A percentile compares a stretch with the other conserved stretches of the same genome.
Evolutionary conservation across 1,284 basidiomycete species (phyloP).

Genomic region (Spongispora temasekensis): DNA sequence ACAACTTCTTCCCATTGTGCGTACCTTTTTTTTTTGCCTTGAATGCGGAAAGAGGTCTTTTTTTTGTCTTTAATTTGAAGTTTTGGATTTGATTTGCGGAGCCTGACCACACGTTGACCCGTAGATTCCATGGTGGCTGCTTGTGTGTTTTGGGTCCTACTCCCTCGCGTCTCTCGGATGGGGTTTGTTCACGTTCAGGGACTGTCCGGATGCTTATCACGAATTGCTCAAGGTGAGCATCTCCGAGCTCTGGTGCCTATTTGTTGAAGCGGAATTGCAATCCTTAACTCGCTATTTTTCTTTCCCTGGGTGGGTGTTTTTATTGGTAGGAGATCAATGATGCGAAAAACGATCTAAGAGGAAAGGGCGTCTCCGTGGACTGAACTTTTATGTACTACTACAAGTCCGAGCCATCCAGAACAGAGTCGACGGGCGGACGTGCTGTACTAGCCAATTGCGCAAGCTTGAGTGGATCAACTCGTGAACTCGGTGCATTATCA

Average conservation of each 20-base stretch:
- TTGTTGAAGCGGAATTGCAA: too few relatives aligned
- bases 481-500: too few relatives aligned
- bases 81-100: too few relatives aligned
- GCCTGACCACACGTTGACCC: too few relatives aligned
- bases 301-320: background rate
- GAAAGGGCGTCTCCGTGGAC: conserved; percentile 69
- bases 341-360: conserved; percentile 70
- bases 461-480: too few relatives aligned
- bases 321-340: conserved; percentile 61
- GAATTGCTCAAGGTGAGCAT: conserved; percentile 64
- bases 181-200: conserved; percentile 70
- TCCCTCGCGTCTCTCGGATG: conserved; percentile 72
- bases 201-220: conserved; percentile 63
- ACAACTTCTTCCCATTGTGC: conserved; percentile 56
- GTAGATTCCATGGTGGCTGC: conserved; percentile 80
- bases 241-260: too few relatives aligned
- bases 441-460: too few relatives aligned
- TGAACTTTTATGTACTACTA: too few relatives aligned
- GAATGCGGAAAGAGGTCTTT: too few relatives aligned
- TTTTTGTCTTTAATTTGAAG: too few relatives aligned
- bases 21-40: background rate
- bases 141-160: conserved; percentile 75
- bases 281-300: background rate
- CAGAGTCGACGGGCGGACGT: too few relatives aligned
- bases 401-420: too few relatives aligned